These are phyloP conservation scores for Verticillium zaregamsianum DNA, from an alignment of 2,329 filamentous ascomycete species.

Conservation along the genomic window DNA sequence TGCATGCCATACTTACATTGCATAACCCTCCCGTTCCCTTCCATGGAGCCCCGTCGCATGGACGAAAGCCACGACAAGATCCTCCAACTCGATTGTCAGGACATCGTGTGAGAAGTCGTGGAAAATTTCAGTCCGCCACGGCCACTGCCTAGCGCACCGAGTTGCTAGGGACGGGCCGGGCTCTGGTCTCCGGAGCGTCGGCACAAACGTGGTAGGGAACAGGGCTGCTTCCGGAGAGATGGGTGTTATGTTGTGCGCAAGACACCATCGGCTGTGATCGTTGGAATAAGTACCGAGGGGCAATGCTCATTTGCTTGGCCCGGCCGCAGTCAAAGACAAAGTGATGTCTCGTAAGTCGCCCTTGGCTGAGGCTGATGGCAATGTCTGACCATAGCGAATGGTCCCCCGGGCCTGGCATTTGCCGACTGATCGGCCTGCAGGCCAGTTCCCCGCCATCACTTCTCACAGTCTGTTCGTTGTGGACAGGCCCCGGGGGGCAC, in stretches of 20 bases:
- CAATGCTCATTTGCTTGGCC: neutral
- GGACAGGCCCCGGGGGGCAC: neutral
- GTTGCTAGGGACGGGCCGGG: constrained; percentile 14
- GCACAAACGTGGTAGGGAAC: constrained; percentile 7
- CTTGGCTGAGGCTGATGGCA: neutral
- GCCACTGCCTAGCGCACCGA: neutral
- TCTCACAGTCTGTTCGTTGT: neutral
- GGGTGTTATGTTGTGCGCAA: constrained; percentile 1
- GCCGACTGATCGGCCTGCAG: neutral
- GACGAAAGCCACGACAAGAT: neutral
- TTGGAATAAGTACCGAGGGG: neutral
- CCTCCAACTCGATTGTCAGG: neutral
- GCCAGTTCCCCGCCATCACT: neutral
- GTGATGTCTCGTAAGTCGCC: neutral
- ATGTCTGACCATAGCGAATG: neutral
- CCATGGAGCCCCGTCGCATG: neutral
- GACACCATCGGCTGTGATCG: neutral
- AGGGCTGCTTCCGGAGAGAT: constrained; percentile 3
- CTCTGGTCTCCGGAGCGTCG: constrained; percentile 2
- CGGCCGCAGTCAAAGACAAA: neutral
- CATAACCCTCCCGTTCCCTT: neutral
- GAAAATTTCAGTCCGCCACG: neutral
- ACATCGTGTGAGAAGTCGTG: neutral
- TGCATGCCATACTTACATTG: constrained; percentile 14
- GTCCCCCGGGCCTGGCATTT: neutral